phyloP scores from a whole-genome alignment of 2,329 filamentous ascomycete species.

The Botryotinia narcissicola region DNA sequence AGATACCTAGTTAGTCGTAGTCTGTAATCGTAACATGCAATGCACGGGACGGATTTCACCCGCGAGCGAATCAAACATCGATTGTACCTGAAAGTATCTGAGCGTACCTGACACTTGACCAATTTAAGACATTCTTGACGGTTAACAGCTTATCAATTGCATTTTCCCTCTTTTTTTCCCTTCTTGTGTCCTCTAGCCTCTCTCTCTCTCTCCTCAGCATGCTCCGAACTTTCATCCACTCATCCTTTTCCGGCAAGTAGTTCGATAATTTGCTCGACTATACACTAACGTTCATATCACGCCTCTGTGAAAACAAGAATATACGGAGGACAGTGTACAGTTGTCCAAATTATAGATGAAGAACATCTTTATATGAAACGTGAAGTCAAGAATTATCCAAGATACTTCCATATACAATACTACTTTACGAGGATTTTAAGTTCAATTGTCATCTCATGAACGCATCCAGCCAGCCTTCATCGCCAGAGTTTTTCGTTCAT shows the following conservation, averaged over 20 bases:
- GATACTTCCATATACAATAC: neutral
- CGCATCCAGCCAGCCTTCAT: neutral
- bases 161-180: neutral
- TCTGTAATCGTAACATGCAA: neutral
- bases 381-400: neutral
- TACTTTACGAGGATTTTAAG: neutral
- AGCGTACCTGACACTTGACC: constrained; percentile 7
- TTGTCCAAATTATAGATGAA: neutral
- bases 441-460: neutral
- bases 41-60: neutral
- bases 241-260: neutral
- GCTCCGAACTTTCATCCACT: neutral
- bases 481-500: neutral
- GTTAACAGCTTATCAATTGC: neutral
- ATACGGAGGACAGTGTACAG: neutral
- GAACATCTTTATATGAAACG: neutral
- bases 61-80: neutral
- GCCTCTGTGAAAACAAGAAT: neutral
- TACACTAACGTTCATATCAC: neutral
- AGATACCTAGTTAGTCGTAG: neutral
- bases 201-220: neutral
- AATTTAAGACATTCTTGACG: neutral
- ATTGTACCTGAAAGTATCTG: neutral
- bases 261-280: neutral
- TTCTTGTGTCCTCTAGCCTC: neutral